Base-by-base conservation (phyloP, 2,329 filamentous ascomycete species). In the Pseudocercospora fuligena region DNA sequence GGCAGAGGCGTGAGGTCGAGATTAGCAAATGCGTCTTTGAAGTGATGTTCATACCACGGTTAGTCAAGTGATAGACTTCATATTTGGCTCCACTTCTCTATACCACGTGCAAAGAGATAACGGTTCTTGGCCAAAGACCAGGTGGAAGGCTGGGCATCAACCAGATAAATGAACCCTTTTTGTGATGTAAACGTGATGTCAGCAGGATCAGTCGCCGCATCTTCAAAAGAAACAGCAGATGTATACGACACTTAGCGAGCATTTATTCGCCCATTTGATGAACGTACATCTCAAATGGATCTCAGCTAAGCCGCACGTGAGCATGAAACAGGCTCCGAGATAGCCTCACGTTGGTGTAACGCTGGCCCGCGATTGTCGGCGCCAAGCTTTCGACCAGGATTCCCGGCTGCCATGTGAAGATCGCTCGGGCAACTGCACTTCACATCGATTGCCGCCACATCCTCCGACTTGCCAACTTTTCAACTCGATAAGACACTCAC, bases 391-490 rank as follows among this genome's bases (percentile, higher is more conserved):
- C 23, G 16, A 25, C 51, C 51, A 29, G 21, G 51, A 43, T 43
- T 56, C 51, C 51, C 23, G 6, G 51, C 23, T 29, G 25, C 40
- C 51, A 56, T 56, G 51, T 56, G 51, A 56, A 56, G 51, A 56
- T 56, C 51, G 51, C 51, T 54, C 49, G 25, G 23, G 51, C 51
- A 31, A 56, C 23, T 56, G 51, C 51, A 56, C 51, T 19, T 56
- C 51, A 56, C 7, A 56, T 56, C 25, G 5, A 54, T 33, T 56
- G 51, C 27, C 51, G 16, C 25, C 27, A 25, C 25, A n/a, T 33
- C 51, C 25, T 14, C 6, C 49, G 9, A 25, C 23, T 25, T 36
- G 33, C 33, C 33, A 36, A 14, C 33, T 36, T 36, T 36, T 14
- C 33, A 36, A 36, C 33, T 16, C 33, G 12, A 36, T 5, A 14